A percentile compares a stretch with the other conserved stretches of the same genome.
Evolutionary conservation across 164 flowering plant species (phyloP).

Genomic region (Sextonia rubra): DNA sequence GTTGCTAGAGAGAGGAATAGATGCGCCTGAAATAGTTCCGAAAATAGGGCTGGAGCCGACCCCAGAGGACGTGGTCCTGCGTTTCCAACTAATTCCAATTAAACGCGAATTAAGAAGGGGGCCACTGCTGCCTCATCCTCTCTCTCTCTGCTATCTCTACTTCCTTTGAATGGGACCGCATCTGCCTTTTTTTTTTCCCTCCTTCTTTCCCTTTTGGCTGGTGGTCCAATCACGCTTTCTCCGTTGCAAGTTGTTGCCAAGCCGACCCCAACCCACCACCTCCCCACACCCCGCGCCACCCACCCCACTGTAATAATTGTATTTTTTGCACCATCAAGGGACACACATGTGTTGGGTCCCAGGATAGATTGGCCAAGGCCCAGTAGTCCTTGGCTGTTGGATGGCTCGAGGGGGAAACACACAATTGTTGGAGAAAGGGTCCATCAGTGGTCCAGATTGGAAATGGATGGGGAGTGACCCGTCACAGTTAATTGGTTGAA

Average conservation of each 20-base stretch:
- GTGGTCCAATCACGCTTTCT: constrained; percentile 15
- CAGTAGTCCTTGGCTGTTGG: no score
- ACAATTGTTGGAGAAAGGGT: no score
- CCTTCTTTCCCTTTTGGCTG: neutral
- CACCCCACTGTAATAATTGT: no score
- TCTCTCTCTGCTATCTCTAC: neutral
- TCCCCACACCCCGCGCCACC: no score
- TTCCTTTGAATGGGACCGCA: constrained; percentile 8
- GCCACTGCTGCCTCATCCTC: neutral
- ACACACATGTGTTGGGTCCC: no score
- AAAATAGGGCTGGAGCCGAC: constrained; percentile 36
- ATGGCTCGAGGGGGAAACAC: no score
- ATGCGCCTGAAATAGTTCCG: constrained; percentile 32
- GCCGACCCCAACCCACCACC: neutral
- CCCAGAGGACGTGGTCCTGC: constrained; percentile 44
- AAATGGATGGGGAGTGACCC: no score
- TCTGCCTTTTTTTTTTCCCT: constrained; percentile 2
- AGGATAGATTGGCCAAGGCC: no score
- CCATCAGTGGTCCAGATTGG: no score
- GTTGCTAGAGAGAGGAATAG: constrained; percentile 10
- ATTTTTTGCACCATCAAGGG: no score
- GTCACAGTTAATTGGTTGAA: no score
- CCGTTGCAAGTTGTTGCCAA: neutral
- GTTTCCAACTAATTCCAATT: constrained; percentile 31
- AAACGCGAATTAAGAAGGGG: constrained; percentile 15